Evolutionary conservation across 495 filamentous ascomycete species (phyloP), one percentile per base, ranked within the genome.

Genomic region (Penicillium robsamsonii): DNA sequence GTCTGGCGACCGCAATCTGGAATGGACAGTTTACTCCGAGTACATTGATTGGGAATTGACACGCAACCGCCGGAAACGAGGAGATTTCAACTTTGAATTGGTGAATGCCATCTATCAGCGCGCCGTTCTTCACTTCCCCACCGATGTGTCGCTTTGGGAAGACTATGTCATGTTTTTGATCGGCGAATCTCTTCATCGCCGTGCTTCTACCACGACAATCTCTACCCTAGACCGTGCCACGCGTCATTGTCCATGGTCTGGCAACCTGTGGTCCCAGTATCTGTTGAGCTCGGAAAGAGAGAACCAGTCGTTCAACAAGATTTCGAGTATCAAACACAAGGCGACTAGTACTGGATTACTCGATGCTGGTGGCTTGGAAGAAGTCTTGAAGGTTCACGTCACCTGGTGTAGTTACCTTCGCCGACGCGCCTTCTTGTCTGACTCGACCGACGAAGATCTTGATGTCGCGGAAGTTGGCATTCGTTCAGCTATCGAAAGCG

Each of bases 401-500:
- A 86, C 91, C 0, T 98, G 94, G 94, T 96, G 92, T 62, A 90
- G 90, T 44, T 97, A 91, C 58, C 80, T 98, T 8, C 89, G 91
- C 53, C 86, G 93, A 29, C 78, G 83, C 15, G 93, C 93, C 5
- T 92, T 95, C 71, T 75, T 84, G 58, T 82, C 83, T 2, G 83
- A 85, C 51, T 84, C 89, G 4, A 84, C 80, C n/a, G 92, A 96
- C 57, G 92, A 96, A 60, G 89, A 93, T 49, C 77, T 87, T n/a
- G 91, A 96, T 61, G 83, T 93, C 20, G 92, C 94, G 11, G 92
- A 97, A 62, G 88, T 96, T 29, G 94, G 91, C 24, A 87, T 98
- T 53, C 81, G 84, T 18, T 87, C 89, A 4, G 90, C 91, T 0
- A 80, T 95, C 10, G 91, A 96, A 62, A 87, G 89, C 59, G 88